Evolutionary conservation across 2,329 filamentous ascomycete genomes (phyloP), one percentile per base, ranked within the genome.

Genomic region (Juglanconis sp.): DNA sequence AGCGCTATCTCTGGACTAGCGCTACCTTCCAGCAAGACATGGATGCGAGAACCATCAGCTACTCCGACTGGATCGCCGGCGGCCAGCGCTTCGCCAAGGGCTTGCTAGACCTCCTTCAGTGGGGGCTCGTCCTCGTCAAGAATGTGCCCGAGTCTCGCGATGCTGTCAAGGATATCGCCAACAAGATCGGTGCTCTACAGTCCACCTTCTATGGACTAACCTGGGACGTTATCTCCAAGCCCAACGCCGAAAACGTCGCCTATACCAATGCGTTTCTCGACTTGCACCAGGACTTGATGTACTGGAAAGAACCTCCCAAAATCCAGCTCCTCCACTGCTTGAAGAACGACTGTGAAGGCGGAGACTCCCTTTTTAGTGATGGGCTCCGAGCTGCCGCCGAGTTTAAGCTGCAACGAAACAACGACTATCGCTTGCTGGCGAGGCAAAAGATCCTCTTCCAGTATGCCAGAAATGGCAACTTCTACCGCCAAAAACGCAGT

Each of bases 251-350:
- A 70, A 98, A 98, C 71, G 90, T 97, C 4, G 94, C 95, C 9
- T 92, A 98, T 76, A 97, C 94, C 1, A 88, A 84, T 69, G 82
- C 88, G 53, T 88, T 87, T 69, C 85, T 98, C 1, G 91, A 90
- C 15, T 87, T 97, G 52, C 95, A 99, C 76, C 95, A 96, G 85
- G 95, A 98, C 71, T 82, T 98, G 46, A 81, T 97, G 58, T 98
- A 98, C 76, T 88, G 95, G 74, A 77, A 83, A 13, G 84, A 91
- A 54, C 87, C 91, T 3, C 94, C 94, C 0, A 86, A 88, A 36
- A 85, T 95, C 55, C 94, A 99, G 74, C 79, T 98, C 31, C 84
- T 98, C 4, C 95, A 98, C 75, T 97, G 92, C 69, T 80, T 98
- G 47, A 84, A 89, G 64, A 96, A 96, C 68, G 88, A 87, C 1